Evolutionary conservation across 192 early-diverging fungal species (phyloP), one percentile per base, ranked within the genome.

Genomic region (Bifiguratus adelaidae): DNA sequence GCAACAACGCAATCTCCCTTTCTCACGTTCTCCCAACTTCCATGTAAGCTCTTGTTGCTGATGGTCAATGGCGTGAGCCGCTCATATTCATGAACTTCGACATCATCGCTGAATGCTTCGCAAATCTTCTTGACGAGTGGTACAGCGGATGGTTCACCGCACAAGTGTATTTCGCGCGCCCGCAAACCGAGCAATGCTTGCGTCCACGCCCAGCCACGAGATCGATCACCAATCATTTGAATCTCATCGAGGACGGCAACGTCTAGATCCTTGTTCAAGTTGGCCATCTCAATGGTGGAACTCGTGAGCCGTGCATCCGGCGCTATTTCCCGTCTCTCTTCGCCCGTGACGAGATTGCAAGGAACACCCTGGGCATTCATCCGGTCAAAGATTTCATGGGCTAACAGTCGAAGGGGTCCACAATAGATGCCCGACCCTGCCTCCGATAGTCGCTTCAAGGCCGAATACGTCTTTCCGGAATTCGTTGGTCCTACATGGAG

Each of bases 401-500:
- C 95, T 8, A 98, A 72, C 30, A 98, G 65, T 7, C 95, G 79
- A 24, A 98, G 57, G 3, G 95, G 95, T 8, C 91, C 91, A 51
- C 83, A 87, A 55, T 95, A 98, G 0, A 92, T 71, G 9, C 88
- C 91, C 6, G 67, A 52, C 16, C 65, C 44, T 3, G 75, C 67
- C 8, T 57, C 35, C 42, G 80, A 62, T 27, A 98, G 74, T 24
- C 81, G 70, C 50, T 85, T 43, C 9, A 98, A 56, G 5, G 95
- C 95, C 25, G 74, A 69, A 60, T 95, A 83, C 2, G 95, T 98
- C 55, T 98, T 98, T 54, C 95, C 95, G 18, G 88, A 91, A 65
- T 98, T 98, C 4, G 95, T 98, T 28, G 95, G 95, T 5, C 95
- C 95, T 18, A 98, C 85, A 51, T 98, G 92, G 65, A 95, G 72